These are phyloP conservation scores for Arctostaphylos glauca DNA, from an alignment of 148 eudicot species.

Conservation along the genomic window DNA sequence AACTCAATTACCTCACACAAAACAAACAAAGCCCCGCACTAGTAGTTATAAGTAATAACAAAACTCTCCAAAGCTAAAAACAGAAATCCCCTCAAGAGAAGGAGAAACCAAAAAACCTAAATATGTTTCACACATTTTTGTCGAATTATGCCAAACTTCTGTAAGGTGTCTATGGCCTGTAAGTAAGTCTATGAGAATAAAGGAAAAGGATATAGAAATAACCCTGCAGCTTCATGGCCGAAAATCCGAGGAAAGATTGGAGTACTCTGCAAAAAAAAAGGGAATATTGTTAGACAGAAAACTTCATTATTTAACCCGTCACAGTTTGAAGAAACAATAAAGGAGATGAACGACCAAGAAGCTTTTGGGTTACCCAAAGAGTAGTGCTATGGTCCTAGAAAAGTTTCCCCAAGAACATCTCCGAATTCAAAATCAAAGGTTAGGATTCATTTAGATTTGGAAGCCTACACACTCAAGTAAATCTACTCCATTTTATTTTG, in stretches of 20 bases:
- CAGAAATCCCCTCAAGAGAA: neutral
- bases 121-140: neutral
- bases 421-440: no score
- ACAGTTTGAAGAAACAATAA: neutral
- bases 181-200: neutral
- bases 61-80: neutral
- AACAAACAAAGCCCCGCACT: neutral
- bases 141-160: neutral
- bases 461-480: no score
- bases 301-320: neutral
- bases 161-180: neutral
- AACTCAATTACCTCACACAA: neutral
- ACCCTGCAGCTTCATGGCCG: slow-evolving; percentile 99
- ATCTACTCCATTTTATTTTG: no score
- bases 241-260: slow-evolving; percentile 82
- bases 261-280: slow-evolving; percentile 49
- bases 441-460: no score
- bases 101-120: neutral
- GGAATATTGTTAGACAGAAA: slow-evolving; percentile 8
- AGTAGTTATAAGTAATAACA: neutral
- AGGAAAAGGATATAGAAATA: slow-evolving; percentile 11
- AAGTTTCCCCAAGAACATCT: no score
- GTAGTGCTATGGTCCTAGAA: no score
- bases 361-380: neutral
- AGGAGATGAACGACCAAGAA: neutral